Percentiles rank a stretch among this genome's conserved stretches.
phyloP scores from a whole-genome alignment of 371 early-diverging fungal species.

The Batrachochytrium dendrobatidis region DNA sequence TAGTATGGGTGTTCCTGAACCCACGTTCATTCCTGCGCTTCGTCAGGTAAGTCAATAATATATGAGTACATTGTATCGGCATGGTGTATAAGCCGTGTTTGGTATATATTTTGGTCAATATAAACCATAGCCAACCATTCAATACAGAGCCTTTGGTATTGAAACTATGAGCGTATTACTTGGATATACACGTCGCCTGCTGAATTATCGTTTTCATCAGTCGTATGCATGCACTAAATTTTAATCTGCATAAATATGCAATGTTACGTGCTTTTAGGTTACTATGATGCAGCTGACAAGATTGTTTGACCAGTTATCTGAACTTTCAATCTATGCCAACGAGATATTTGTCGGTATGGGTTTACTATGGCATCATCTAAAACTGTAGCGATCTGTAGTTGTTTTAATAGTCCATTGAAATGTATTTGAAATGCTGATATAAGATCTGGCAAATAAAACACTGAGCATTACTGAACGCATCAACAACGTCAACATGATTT shows the following conservation, averaged over 20 bases:
- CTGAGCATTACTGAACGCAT: background rate
- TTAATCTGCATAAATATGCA: too few relatives aligned
- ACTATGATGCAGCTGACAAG: slow-evolving; percentile 29
- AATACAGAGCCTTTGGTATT: too few relatives aligned
- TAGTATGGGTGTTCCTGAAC: background rate
- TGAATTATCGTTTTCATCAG: too few relatives aligned
- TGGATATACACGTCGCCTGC: too few relatives aligned
- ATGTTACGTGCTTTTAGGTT: slow-evolving; percentile 11
- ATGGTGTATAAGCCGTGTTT: too few relatives aligned
- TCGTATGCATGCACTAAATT: too few relatives aligned
- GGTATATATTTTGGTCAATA: too few relatives aligned
- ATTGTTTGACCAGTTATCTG: slow-evolving; percentile 17
- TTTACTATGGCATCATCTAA: background rate
- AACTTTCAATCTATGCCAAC: slow-evolving; percentile 18
- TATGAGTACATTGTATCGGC: background rate
- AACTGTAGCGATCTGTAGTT: background rate
- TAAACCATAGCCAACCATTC: too few relatives aligned
- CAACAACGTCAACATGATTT: background rate
- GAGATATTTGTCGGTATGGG: slow-evolving; percentile 21
- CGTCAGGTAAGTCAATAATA: background rate
- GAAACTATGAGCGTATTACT: too few relatives aligned
- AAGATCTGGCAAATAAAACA: background rate
- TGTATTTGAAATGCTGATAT: slow-evolving; percentile 1
- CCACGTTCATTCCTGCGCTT: background rate
- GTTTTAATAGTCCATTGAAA: background rate